Base-by-base conservation (phyloP, 2,329 filamentous ascomycete species). In the Ophiostoma montium region DNA sequence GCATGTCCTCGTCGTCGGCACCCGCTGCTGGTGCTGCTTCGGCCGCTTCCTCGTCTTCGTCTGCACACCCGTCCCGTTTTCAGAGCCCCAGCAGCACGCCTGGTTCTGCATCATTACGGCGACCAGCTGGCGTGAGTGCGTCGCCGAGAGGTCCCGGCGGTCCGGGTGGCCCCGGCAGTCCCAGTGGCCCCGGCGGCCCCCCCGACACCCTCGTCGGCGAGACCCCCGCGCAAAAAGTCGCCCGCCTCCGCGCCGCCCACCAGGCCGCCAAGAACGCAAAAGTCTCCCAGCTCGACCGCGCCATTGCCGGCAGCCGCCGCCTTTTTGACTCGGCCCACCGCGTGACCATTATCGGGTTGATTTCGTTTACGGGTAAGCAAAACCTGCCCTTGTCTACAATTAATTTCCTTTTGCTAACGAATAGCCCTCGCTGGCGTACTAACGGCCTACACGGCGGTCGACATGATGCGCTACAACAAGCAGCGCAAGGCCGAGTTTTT, bases 181-280 rank as follows among this genome's bases (percentile, higher is more conserved):
- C 46, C 18, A 32, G 39, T 15, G 48, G 49, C 32, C 39, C 42
- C 35, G 36, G 56, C 54, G 47, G 48, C 56, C 21, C 52, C 53
- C 50, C 58, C 31, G 31, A 38, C 30, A 15, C 16, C 51, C 19
- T 48, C 3, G 46, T 33, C 36, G 63, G 67, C 54, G 82, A 86
- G 66, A 82, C 80, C 2, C 75, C 82, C 46, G 77, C 79, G 62
- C 75, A 86, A 66, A 78, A 80, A 57, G 82, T 86, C 33, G 74
- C 77, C 55, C 72, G 82, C 52, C 67, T 86, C 58, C 72, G 82
- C 48, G 78, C 79, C 42, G 79, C 81, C 53, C 80, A 83, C 61
- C 70, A 78, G 51, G 78, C 78, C n/a, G 78, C 80, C 42, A 76
- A 76, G 63, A 70, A 74, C 57, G 75, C 78, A 19, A 66, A 72